Evolutionary conservation across 106 monocot species (phyloP).

Genomic region (Dioscorea dumetorum): DNA sequence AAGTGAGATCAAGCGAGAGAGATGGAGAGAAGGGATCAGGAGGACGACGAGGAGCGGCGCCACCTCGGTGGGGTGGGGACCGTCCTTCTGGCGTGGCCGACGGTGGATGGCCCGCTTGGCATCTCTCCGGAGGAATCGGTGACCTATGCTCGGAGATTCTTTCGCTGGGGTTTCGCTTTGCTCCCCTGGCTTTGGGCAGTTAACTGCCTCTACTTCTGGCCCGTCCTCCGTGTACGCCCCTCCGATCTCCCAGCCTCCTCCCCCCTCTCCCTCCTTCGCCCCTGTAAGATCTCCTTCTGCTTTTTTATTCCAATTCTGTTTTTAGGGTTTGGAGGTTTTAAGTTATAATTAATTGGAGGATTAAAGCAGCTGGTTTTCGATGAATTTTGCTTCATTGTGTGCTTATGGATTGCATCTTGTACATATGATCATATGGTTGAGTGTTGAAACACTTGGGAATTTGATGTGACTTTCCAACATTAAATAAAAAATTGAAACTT

Average conservation of each 20-base stretch:
- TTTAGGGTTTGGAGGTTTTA: not conserved
- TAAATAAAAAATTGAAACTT: not conserved
- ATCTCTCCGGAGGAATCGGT: constrained; percentile 46
- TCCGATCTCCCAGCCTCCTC: constrained; percentile 5
- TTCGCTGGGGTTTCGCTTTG: constrained; percentile 61
- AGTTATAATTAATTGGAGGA: not conserved
- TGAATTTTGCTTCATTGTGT: not conserved
- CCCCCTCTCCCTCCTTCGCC: constrained; percentile 35
- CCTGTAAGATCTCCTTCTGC: constrained; percentile 37
- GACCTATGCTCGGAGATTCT: constrained; percentile 59
- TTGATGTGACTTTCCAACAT: not conserved
- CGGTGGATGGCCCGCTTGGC: constrained; percentile 79
- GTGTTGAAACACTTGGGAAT: not conserved
- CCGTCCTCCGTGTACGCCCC: constrained; percentile 32
- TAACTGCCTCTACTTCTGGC: constrained; percentile 94
- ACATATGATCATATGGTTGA: too few species aligned
- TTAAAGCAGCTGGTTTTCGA: too few species aligned
- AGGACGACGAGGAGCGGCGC: constrained; percentile 46
- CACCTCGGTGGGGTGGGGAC: constrained; percentile 13
- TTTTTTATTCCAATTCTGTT: not conserved
- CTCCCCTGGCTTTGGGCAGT: constrained; percentile 82
- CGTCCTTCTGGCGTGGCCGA: constrained; percentile 40
- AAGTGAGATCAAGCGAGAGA: not conserved
- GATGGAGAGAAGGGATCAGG: constrained; percentile 23
- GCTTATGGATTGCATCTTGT: not conserved